Base-by-base conservation (phyloP, 2,329 filamentous ascomycete genomes). In the Colletotrichum higginsianum region DNA sequence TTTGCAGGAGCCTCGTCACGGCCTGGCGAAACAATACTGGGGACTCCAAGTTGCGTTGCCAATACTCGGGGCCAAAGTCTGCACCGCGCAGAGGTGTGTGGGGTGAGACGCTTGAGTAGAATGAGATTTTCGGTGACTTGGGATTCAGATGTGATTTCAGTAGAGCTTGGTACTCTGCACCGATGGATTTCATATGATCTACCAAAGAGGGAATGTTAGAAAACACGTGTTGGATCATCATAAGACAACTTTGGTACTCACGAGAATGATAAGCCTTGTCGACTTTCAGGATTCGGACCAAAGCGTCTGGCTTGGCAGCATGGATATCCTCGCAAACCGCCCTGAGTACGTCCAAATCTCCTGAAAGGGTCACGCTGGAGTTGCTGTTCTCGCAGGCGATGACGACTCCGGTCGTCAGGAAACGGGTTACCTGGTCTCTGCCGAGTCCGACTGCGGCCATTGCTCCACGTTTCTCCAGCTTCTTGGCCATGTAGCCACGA, bases 361-460 rank as follows among this genome's bases (percentile, higher is more conserved):
- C 77, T 2, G 72, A 75, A 3, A 82, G 67, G 1, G 80, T 82
- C 9, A 77, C 73, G 55, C 77, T 81, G 49, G 68, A 71, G 21
- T 75, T 67, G 44, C 67, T 71, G 35, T 71, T 71, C 38, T 74
- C 74, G 62, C 74, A 74, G 4, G 66, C 74, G 16, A 74, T 35
- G 7, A 49, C 50, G 0, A 74, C 71, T 0, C 66, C 71, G 2
- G 52, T 3, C 4, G 50, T 49, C 1, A 74, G 11, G 30, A 66
- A 73, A 1, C 35, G 35, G 2, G 40, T 35, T 1, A 66, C 62
- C 21, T 69, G 38, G 50, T 72, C 46, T 58, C 55, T 62, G 57
- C 70, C 44, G 8, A 84, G 57, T 1, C 79, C 81, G 0, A 77
- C 79, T 0, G 81, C 81, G 40, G 82, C 72, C 83, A 84, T 84